Evolutionary conservation across 495 filamentous ascomycete genomes (phyloP), one percentile per base, ranked within the genome.

Genomic region (Talaromyces liani): DNA sequence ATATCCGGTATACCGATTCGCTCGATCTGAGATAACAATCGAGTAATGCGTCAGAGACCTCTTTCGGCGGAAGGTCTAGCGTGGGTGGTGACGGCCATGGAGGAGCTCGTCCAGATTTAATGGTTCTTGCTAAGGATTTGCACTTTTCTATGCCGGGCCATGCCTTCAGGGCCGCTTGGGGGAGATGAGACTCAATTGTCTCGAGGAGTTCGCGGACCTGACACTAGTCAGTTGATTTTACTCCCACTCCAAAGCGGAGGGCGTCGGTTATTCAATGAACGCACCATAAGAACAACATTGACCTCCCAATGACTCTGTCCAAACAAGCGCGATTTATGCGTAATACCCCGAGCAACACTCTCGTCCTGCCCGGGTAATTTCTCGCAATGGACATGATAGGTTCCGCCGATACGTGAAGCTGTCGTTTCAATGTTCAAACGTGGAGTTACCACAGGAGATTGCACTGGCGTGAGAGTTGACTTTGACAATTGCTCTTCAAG

Each of bases 241-340:
- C 36, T 16, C 22, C 22, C 22, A 24, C 22, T 41, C 14, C 3
- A 16, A 41, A 16, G 4, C 22, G 22, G 22, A 1, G 22, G 22
- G 2, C 22, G 22, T 24, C 22, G 22, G 22, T 24, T 24, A 24
- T 24, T 24, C 22, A 24, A 24, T 24, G 22, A 49, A 49, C 74
- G 61, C 74, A 84, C 82, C 55, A 78, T 56, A 18, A 66, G 56
- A 16, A 65, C 49, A 0, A 72, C 74, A 63, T 74, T 79, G 63
- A 83, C 36, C 7, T 27, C 79, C 83, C 82, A 83, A 65, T 84
- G 82, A 59, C 80, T 85, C 59, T 82, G 82, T 0, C 84, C 84
- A 66, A 85, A 83, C 4, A 81, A 51, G 0, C 84, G 76, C 0
- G 73, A 75, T 69, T 86, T 85, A 64, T 85, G 81, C n/a, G 74